These are phyloP conservation scores for Candida broadrunensis DNA, from an alignment of 805 yeast genomes.

Conservation along the genomic window DNA sequence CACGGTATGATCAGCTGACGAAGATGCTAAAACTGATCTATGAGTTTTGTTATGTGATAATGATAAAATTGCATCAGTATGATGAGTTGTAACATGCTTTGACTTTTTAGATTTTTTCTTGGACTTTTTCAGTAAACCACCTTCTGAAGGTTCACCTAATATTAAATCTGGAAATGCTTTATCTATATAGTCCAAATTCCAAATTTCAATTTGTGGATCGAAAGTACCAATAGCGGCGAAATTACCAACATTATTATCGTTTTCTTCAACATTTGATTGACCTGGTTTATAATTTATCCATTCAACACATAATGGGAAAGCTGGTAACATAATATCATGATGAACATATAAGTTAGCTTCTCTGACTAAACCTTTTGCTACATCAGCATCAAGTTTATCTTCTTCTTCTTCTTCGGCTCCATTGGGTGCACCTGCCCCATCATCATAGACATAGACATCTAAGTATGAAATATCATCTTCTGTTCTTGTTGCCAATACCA, in stretches of 20 bases:
- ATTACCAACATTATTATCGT: slow-evolving; percentile 60
- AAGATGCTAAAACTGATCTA: slow-evolving; percentile 84
- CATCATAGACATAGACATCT: slow-evolving; percentile 93
- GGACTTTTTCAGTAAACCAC: slow-evolving; percentile 44
- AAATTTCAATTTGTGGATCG: slow-evolving; percentile 94
- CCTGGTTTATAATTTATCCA: slow-evolving; percentile 83
- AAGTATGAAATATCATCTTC: slow-evolving; percentile 92
- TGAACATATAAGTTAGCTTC: slow-evolving; percentile 84
- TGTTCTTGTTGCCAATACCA: slow-evolving; percentile 88
- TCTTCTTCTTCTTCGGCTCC: slow-evolving; percentile 65
- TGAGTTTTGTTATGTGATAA: slow-evolving; percentile 78
- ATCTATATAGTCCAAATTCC: slow-evolving; percentile 92
- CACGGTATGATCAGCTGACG: slow-evolving; percentile 93
- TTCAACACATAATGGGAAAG: slow-evolving; percentile 94
- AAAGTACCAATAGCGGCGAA: slow-evolving; percentile 97
- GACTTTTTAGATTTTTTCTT: slow-evolving; percentile 48
- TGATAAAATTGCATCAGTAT: slow-evolving; percentile 91
- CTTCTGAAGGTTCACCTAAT: slow-evolving; percentile 67
- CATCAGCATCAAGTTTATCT: slow-evolving; percentile 69
- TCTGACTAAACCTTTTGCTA: slow-evolving; percentile 67
- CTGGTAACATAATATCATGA: slow-evolving; percentile 95
- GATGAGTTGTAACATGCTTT: slow-evolving; percentile 67
- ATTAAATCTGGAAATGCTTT: slow-evolving; percentile 93
- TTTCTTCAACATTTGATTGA: slow-evolving; percentile 31
- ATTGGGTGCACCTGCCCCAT: slow-evolving; percentile 80